Conservation (phyloP, 164 flowering plant genomes). For the Liquidambar formosana region DNA sequence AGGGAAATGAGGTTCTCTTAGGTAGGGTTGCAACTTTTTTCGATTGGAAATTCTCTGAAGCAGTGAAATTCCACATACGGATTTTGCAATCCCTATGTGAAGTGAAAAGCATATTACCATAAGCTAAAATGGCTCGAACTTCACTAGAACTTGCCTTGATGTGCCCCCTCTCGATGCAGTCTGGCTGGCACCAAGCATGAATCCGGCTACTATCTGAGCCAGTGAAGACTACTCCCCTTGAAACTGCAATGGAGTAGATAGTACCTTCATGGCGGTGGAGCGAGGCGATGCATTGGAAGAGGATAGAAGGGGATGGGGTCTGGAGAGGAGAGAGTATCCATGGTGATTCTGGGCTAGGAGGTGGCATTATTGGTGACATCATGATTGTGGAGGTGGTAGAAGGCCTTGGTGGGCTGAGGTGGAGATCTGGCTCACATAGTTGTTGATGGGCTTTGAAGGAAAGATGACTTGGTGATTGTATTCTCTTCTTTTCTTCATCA, state of each 20-base stretch:
- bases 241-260: slow-evolving; percentile 28
- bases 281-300: slow-evolving; percentile 35
- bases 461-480: neutral
- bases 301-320: slow-evolving; percentile 34
- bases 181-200: slow-evolving; percentile 30
- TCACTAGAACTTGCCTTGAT: slow-evolving; percentile 29
- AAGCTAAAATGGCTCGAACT: slow-evolving; percentile 25
- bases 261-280: slow-evolving; percentile 35
- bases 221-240: slow-evolving; percentile 28
- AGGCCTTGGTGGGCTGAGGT: slow-evolving; percentile 19
- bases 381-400: slow-evolving; percentile 1
- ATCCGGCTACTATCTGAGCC: slow-evolving; percentile 32
- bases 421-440: slow-evolving; percentile 8
- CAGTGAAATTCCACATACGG: slow-evolving; percentile 31
- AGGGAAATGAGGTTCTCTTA: slow-evolving; percentile 15
- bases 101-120: slow-evolving; percentile 39
- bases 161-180: slow-evolving; percentile 27
- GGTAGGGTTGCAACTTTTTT: slow-evolving; percentile 30
- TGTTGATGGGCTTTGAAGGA: slow-evolving; percentile 17
- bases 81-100: slow-evolving; percentile 38
- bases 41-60: slow-evolving; percentile 17
- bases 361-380: neutral
- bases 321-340: slow-evolving; percentile 37
- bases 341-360: slow-evolving; percentile 33
- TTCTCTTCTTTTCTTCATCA: slow-evolving; percentile 11